A percentile compares a stretch with the other conserved stretches of the same genome.
Evolutionary conservation across 129 eudicot genomes (phyloP).

Genomic region (Flaveria brownii): DNA sequence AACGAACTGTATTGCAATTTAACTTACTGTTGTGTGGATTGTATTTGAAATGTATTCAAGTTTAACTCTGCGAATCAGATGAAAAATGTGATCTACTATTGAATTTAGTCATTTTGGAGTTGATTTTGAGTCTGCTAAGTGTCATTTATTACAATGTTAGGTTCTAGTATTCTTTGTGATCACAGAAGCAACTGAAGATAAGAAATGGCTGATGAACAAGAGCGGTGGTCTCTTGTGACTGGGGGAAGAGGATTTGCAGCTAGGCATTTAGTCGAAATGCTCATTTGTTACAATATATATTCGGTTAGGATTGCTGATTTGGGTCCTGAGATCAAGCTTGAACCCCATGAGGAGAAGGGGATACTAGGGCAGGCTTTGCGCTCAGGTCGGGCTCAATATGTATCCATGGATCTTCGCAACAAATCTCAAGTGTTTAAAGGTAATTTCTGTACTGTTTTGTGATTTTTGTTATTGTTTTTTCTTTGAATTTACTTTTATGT

Average conservation of each 20-base stretch:
- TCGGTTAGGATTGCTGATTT: constrained; percentile 72
- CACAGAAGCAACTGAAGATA: constrained; percentile 6
- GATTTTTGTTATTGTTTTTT: no score
- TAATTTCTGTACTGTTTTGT: no score
- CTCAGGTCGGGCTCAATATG: constrained; percentile 75
- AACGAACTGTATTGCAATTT: background rate
- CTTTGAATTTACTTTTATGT: background rate
- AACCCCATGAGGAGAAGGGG: constrained; percentile 61
- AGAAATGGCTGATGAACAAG: constrained; percentile 51
- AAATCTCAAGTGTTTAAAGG: constrained; percentile 59
- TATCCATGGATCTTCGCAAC: constrained; percentile 78
- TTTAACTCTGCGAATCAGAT: background rate
- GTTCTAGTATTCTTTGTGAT: background rate
- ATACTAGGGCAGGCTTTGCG: constrained; percentile 58
- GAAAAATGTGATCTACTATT: background rate
- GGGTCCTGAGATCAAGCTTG: constrained; percentile 54
- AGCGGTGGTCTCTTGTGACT: constrained; percentile 89
- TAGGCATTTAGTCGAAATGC: constrained; percentile 83
- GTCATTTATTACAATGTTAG: no score
- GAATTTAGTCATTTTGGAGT: no score
- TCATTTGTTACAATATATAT: constrained; percentile 63
- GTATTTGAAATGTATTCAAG: constrained; percentile 9
- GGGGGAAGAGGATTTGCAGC: constrained; percentile 98
- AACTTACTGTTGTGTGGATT: background rate
- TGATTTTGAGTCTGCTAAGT: no score